These are phyloP conservation scores for Erodium moschatum DNA, from an alignment of 441 rosid species.

Conservation along the genomic window DNA sequence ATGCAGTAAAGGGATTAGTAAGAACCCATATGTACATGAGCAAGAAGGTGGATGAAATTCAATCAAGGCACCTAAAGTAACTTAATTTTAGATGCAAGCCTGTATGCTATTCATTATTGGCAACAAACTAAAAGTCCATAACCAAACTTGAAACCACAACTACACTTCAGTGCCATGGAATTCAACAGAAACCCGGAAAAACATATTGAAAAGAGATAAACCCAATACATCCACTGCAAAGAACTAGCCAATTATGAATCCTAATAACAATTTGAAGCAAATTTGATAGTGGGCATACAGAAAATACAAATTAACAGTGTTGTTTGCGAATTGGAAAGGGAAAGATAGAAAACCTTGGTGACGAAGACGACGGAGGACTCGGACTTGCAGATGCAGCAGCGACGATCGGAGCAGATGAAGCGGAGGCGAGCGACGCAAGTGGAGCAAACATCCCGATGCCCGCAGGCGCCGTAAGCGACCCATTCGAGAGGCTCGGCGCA, in stretches of 20 bases:
- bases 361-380: conserved; percentile 51
- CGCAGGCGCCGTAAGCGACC: conserved; percentile 90
- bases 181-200: not conserved
- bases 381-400: conserved; percentile 92
- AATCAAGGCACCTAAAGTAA: not conserved
- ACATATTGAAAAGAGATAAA: not conserved
- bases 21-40: not conserved
- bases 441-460: conserved; percentile 87
- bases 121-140: not conserved
- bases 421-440: conserved; percentile 94
- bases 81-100: not conserved
- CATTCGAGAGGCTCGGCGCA: conserved; percentile 87
- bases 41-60: not conserved
- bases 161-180: not conserved
- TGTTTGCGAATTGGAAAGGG: too few species aligned
- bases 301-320: not conserved
- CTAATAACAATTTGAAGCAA: not conserved
- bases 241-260: not conserved
- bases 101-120: not conserved
- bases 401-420: conserved; percentile 66
- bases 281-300: not conserved
- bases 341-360: conserved; percentile 49
- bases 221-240: not conserved
- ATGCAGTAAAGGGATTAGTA: not conserved
- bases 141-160: not conserved